Percentiles rank a stretch among this genome's conserved stretches.
These are phyloP conservation scores for Coemansia sp. DNA, from an alignment of 192 early-diverging fungal species.

Conservation along the genomic window DNA sequence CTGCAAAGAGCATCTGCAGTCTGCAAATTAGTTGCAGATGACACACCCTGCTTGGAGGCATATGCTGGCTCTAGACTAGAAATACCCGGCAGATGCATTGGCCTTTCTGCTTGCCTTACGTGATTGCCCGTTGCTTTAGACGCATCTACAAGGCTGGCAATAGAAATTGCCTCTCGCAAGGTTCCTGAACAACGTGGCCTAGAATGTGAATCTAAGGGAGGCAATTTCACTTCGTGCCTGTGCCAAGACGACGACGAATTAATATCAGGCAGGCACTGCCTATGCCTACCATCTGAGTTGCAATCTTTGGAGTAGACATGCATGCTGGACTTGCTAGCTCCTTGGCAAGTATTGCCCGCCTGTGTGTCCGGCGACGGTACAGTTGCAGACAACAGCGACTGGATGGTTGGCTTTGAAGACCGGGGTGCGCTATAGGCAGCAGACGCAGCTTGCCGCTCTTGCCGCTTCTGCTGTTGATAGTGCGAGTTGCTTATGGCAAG, in stretches of 20 bases:
- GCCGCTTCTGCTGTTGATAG: constrained; percentile 24
- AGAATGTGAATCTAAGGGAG: too few relatives aligned
- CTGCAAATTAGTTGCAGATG: constrained; percentile 1
- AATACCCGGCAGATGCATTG: constrained; percentile 11
- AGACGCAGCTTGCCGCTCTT: constrained; percentile 1
- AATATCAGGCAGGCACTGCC: neutral
- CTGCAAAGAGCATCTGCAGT: neutral
- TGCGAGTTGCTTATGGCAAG: constrained; percentile 42
- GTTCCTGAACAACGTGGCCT: neutral
- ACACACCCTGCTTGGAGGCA: neutral
- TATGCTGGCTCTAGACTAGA: constrained; percentile 7
- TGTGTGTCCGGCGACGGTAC: neutral
- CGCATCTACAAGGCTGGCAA: constrained; percentile 25
- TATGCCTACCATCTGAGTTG: too few relatives aligned
- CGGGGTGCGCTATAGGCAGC: neutral
- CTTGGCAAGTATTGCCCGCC: neutral
- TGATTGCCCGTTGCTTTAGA: constrained; percentile 2
- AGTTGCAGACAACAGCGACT: constrained; percentile 14
- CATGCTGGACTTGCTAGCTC: neutral
- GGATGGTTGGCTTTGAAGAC: constrained; percentile 14
- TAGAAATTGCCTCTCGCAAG: constrained; percentile 29
- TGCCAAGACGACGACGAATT: too few relatives aligned
- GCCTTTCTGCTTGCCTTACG: neutral
- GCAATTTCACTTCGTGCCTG: too few relatives aligned
- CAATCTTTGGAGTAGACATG: too few relatives aligned